These are phyloP conservation scores for Casuarina cunninghamiana DNA, from an alignment of 306 rosid genomes.

Conservation along the genomic window DNA sequence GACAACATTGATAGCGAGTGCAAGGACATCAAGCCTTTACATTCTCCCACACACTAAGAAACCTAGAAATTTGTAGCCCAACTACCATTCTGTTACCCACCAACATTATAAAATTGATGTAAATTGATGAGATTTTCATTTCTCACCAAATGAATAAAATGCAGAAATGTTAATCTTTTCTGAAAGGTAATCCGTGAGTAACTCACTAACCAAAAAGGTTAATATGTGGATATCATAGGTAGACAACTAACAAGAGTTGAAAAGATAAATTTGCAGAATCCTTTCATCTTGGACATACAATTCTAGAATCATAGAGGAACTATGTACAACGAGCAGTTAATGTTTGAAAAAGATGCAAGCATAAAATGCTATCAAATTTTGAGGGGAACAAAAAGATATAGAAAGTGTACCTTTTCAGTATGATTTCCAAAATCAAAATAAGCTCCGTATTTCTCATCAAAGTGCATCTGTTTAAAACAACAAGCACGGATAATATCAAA, in stretches of 20 bases:
- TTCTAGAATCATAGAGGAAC: not conserved
- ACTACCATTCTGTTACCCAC: constrained; percentile 2
- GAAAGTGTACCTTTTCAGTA: constrained; percentile 80
- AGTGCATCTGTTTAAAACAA: constrained; percentile 75
- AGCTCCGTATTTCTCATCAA: constrained; percentile 65
- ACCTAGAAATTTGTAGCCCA: not conserved
- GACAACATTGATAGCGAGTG: constrained; percentile 9
- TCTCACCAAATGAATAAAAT: not conserved
- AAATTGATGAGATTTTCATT: not conserved
- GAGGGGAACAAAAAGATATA: constrained; percentile 1
- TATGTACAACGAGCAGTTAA: not conserved
- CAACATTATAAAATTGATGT: not conserved
- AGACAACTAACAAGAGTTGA: not conserved
- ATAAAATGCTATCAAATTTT: not conserved
- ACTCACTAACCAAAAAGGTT: not conserved
- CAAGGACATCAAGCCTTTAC: not conserved
- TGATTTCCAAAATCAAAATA: constrained; percentile 93
- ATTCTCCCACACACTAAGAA: not conserved
- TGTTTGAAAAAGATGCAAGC: not conserved
- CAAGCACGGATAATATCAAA: constrained; percentile 28
- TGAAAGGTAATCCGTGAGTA: not conserved
- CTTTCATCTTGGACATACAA: not conserved
- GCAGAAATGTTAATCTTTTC: not conserved
- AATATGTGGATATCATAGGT: not conserved
- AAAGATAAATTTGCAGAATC: not conserved